Percentiles rank a stretch among this genome's conserved stretches.
Conservation (phyloP, 23 red algal genomes). For the Gracilaria vermiculophylla region DNA sequence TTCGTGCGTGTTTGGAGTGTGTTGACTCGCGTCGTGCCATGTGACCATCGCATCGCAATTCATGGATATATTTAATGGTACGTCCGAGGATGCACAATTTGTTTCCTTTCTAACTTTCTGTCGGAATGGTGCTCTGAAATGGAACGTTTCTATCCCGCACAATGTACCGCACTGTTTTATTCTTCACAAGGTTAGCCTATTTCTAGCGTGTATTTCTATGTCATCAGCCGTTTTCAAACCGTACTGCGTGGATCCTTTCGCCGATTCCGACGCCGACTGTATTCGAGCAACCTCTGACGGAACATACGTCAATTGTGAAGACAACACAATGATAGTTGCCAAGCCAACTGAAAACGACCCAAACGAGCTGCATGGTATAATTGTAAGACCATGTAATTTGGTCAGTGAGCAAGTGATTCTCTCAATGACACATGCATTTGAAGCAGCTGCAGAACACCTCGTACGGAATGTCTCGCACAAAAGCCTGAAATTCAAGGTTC, state of each 20-base stretch:
- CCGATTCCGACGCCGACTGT: not conserved
- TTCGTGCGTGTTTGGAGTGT: not conserved
- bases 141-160: not conserved
- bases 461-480: not conserved
- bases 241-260: not conserved
- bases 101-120: not conserved
- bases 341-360: not conserved
- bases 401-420: not conserved
- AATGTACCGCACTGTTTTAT: not conserved
- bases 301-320: not conserved
- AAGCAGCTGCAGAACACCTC: not conserved
- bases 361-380: not conserved
- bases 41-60: not conserved
- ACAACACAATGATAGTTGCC: conserved; percentile 1
- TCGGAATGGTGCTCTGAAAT: not conserved
- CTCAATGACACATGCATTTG: not conserved
- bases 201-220: not conserved
- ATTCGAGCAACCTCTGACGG: too few species aligned
- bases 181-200: not conserved
- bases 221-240: conserved; percentile 19
- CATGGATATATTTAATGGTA: not conserved
- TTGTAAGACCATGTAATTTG: not conserved
- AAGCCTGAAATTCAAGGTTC: not conserved
- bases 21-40: not conserved
- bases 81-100: not conserved